Percentiles rank a stretch among this genome's conserved stretches.
These are phyloP conservation scores for Lentinula sp. DNA, from an alignment of 768 basidiomycete genomes.

Conservation along the genomic window DNA sequence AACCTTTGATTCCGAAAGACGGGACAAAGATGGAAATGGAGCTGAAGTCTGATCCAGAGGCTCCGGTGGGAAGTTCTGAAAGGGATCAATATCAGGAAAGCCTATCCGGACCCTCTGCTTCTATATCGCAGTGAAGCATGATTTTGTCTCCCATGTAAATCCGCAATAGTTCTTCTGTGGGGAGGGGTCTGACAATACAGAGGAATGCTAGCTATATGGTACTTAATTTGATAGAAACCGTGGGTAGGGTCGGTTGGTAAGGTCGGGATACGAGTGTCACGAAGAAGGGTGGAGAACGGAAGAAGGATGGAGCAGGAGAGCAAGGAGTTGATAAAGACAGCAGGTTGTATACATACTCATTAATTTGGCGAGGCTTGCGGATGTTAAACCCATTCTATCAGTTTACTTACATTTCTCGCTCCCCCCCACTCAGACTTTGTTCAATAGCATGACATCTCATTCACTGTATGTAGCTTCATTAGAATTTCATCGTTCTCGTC, in stretches of 20 bases:
- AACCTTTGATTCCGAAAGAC: neutral
- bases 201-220: too few relatives aligned
- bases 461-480: conserved; percentile 29
- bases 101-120: neutral
- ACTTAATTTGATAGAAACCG: neutral
- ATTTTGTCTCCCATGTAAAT: neutral
- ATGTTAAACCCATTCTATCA: neutral
- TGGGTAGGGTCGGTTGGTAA: neutral
- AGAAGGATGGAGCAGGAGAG: neutral
- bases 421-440: neutral
- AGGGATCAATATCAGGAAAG: neutral
- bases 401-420: neutral
- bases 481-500: conserved; percentile 17
- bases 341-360: neutral
- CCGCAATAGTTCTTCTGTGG: neutral
- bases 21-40: neutral
- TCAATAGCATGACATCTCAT: conserved; percentile 14
- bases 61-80: neutral
- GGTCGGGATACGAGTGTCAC: neutral
- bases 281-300: neutral
- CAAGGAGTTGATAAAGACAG: neutral
- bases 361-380: neutral
- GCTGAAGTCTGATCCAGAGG: too few relatives aligned
- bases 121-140: neutral
- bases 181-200: too few relatives aligned